A percentile compares a stretch with the other conserved stretches of the same genome.
phyloP scores from a whole-genome alignment of 208 protist species.

The Baffinella frigidus region DNA sequence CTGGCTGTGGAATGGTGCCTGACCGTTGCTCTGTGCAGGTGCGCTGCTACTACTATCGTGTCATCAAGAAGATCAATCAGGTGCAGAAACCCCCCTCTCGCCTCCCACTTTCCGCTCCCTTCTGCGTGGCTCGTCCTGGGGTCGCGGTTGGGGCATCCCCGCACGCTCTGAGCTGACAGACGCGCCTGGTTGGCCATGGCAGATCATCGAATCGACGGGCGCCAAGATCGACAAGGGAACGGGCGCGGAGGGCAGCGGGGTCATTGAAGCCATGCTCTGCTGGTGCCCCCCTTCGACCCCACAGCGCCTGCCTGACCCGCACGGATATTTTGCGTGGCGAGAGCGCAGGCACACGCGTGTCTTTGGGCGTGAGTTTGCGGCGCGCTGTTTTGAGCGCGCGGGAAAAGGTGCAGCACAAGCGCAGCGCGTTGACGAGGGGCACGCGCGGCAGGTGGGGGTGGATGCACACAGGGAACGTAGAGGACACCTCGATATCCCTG shows the following conservation, averaged over 20 bases:
- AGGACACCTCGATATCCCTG: not conserved
- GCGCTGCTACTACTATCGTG: slow-evolving; percentile 45
- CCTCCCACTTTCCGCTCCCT: not conserved
- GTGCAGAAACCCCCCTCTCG: not conserved
- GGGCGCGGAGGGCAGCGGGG: not conserved
- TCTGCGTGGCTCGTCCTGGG: not conserved
- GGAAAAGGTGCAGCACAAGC: not conserved
- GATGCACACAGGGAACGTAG: not conserved
- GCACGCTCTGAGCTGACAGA: no score
- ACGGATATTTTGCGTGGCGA: not conserved
- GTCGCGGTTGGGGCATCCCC: not conserved
- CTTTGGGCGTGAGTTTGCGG: not conserved
- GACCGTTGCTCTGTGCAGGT: not conserved
- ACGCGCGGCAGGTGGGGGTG: not conserved
- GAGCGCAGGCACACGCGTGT: not conserved
- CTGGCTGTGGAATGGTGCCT: not conserved
- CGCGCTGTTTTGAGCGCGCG: not conserved
- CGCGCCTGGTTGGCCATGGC: no score
- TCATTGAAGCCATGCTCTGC: slow-evolving; percentile 17
- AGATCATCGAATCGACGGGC: not conserved
- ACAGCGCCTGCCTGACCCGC: no score
- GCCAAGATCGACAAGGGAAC: not conserved
- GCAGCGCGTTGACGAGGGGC: no score
- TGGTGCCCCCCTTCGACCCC: no score
- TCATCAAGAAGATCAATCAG: slow-evolving; percentile 54